Conservation (phyloP, 1,284 basidiomycete species). For the Caloboletus inedulis region DNA sequence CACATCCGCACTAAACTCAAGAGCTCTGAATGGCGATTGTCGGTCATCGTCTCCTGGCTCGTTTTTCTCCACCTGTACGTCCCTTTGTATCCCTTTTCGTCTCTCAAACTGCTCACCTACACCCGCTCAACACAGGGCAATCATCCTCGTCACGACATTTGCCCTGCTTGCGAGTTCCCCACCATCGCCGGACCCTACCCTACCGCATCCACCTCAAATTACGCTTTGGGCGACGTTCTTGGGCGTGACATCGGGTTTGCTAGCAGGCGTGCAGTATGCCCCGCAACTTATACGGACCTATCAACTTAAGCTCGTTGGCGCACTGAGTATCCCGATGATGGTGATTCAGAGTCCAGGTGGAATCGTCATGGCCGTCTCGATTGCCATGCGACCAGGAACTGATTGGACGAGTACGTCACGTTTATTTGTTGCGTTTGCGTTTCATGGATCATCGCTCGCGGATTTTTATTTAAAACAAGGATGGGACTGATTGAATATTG, state of each 20-base stretch:
- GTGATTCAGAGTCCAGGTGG: constrained; percentile 91
- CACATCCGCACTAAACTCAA: constrained; percentile 48
- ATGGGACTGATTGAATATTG: background rate
- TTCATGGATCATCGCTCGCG: background rate
- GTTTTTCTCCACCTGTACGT: constrained; percentile 75
- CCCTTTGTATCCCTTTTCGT: constrained; percentile 8
- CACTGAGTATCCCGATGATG: constrained; percentile 94
- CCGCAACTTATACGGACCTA: constrained; percentile 88
- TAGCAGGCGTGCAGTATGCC: constrained; percentile 83
- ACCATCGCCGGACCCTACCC: constrained; percentile 36
- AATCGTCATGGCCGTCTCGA: constrained; percentile 82
- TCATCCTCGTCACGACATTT: constrained; percentile 53
- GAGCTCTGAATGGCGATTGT: constrained; percentile 73
- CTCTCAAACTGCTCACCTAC: constrained; percentile 6
- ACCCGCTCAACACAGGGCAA: constrained; percentile 38
- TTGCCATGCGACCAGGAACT: constrained; percentile 64
- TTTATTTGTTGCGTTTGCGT: background rate
- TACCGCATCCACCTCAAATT: constrained; percentile 40
- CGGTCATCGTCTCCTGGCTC: constrained; percentile 71
- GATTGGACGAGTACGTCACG: constrained; percentile 76
- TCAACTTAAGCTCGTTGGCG: constrained; percentile 78
- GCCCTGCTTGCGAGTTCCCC: constrained; percentile 50
- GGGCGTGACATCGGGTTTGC: constrained; percentile 75
- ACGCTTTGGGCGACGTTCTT: constrained; percentile 81
- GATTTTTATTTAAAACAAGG: too few relatives aligned